Conservation (phyloP, 306 rosid genomes). For the Calophaca sinica region DNA sequence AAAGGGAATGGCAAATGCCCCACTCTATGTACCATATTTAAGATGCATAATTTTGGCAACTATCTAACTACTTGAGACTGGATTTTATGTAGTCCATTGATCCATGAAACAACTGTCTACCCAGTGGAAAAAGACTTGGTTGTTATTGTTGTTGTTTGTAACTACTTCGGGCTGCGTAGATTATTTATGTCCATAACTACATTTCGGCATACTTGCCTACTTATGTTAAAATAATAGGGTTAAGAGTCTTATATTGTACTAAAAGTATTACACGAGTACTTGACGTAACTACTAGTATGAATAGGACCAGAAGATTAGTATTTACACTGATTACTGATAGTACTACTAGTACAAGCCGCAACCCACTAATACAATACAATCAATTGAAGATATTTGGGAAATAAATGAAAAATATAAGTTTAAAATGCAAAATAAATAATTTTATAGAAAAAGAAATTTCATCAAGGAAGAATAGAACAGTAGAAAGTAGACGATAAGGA, state of each 20-base stretch:
- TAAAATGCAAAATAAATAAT: not conserved
- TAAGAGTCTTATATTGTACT: not conserved
- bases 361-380: conserved; percentile 3
- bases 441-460: not conserved
- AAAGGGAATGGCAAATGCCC: no score
- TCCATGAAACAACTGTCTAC: no score
- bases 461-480: not conserved
- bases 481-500: not conserved
- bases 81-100: no score
- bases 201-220: no score
- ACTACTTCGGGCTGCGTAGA: no score
- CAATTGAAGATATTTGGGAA: not conserved
- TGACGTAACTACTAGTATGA: not conserved
- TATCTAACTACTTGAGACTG: no score
- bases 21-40: no score
- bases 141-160: no score
- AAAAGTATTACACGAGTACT: not conserved
- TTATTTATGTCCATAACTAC: no score
- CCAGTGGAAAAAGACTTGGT: no score
- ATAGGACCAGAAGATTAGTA: not conserved
- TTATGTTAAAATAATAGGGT: not conserved
- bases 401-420: not conserved
- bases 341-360: not conserved
- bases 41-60: no score
- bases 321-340: not conserved